Base-by-base conservation (phyloP, 345 rosid species). In the Mallotus nudiflorus region DNA sequence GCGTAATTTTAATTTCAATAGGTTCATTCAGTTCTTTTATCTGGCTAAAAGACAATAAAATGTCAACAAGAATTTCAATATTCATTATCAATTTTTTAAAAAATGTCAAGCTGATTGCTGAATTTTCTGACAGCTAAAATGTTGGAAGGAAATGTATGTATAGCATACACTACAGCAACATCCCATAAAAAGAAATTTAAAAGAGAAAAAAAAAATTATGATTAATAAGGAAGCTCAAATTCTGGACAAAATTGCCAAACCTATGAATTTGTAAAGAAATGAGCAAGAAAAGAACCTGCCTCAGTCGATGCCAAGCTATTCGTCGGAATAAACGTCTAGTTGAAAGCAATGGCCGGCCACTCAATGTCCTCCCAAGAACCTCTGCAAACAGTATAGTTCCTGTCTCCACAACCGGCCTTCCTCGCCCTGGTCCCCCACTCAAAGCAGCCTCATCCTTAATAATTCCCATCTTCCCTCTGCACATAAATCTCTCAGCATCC, bases 271-370 rank as follows among this genome's bases (percentile, higher is more conserved):
- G 24, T 1, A 51, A 55, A 52, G 60, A 61, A 77, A 22, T n/a
- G 77, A 78, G 79, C 29, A 75, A 91, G 93, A 88, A 75, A 80
- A 87, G 87, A 86, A 94, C 97, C 97, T 91, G 98, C 98, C 97
- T 94, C 90, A 87, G 88, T 82, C 97, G 96, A 54, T 87, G 91
- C 97, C 98, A 94, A 62, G 98, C 88, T 50, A 87, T 77, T 74
- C 83, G 82, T 63, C 92, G 79, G 42, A 91, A 87, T 3, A 87
- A 65, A 9, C 91, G 76, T 76, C 98, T 84, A 2, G 88, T 84
- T 15, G 98, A 94, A 73, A 94, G 91, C 89, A 94, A 68, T 12
- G 96, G 97, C 28, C 96, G 78, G 16, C 98, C 98, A 57, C 97
- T 90, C 27, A 94, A 82, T 1, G 98, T 91, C 81, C 93, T 86